Evolutionary conservation across 352 stramenopile species (phyloP).

Genomic region (Pythium vanterpoolii): DNA sequence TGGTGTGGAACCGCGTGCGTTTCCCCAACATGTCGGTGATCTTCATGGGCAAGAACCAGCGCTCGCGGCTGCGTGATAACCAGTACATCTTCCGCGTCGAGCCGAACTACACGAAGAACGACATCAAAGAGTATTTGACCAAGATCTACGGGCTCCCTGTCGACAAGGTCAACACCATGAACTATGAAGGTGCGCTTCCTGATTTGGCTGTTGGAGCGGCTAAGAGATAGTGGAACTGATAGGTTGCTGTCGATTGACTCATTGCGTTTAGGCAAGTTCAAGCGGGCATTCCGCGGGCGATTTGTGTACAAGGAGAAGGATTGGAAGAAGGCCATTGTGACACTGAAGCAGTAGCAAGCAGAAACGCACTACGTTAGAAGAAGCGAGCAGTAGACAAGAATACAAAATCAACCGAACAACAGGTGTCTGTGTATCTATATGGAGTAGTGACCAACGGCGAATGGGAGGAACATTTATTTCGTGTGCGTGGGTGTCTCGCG

Average conservation of each 20-base stretch:
- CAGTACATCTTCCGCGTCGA: constrained; percentile 92
- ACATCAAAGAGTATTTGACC: constrained; percentile 97
- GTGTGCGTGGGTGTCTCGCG: too few species aligned
- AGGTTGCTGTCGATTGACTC: too few species aligned
- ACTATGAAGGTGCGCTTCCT: constrained; percentile 84
- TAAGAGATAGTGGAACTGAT: neutral
- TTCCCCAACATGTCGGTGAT: constrained; percentile 88
- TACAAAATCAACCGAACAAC: neutral
- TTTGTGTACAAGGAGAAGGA: constrained; percentile 92
- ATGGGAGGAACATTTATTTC: too few species aligned
- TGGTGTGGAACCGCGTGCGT: constrained; percentile 84
- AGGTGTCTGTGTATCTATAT: neutral
- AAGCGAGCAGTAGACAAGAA: neutral
- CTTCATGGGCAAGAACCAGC: constrained; percentile 84
- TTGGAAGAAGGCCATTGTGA: constrained; percentile 92
- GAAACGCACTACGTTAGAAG: neutral
- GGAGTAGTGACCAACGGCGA: too few species aligned
- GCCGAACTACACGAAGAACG: constrained; percentile 96
- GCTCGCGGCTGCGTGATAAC: constrained; percentile 72
- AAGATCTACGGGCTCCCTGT: constrained; percentile 96
- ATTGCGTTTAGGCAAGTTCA: constrained; percentile 78
- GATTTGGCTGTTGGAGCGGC: neutral
- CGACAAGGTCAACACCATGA: constrained; percentile 94
- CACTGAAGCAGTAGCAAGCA: constrained; percentile 71
- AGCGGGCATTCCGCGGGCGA: constrained; percentile 79